Percentiles rank a stretch among this genome's conserved stretches.
Conservation (phyloP, 139 green algal species). For the Coccomyxa sp. region DNA sequence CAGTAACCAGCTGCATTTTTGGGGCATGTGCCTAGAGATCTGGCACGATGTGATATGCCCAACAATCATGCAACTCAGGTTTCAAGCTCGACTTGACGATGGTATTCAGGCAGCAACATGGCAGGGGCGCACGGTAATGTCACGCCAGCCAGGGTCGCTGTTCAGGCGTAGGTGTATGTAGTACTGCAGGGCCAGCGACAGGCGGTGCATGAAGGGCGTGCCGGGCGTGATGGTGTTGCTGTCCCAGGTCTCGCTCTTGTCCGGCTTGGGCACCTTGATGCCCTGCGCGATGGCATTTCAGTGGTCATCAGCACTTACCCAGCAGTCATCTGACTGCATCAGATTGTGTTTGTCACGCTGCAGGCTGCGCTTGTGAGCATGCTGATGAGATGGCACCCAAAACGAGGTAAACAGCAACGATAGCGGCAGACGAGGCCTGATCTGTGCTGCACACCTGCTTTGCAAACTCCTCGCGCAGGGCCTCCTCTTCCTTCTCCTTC, state of each 20-base stretch:
- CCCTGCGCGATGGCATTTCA: conserved; percentile 3
- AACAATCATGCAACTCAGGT: too few species aligned
- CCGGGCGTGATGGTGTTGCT: conserved; percentile 98
- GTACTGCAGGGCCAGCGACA: conserved; percentile 94
- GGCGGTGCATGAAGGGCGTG: conserved; percentile 96
- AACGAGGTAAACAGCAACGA: too few species aligned
- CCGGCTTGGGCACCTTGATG: conserved; percentile 68
- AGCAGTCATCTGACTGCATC: not conserved
- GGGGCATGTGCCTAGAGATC: too few species aligned
- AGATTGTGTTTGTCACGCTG: not conserved
- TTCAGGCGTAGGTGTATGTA: conserved; percentile 94
- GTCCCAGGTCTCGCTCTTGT: conserved; percentile 79
- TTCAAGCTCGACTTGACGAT: too few species aligned
- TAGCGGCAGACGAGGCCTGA: too few species aligned
- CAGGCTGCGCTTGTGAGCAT: too few species aligned
- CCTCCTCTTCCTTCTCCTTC: conserved; percentile 80
- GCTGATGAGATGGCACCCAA: too few species aligned
- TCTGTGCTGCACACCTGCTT: conserved; percentile 36
- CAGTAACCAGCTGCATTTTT: too few species aligned
- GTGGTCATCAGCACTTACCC: not conserved
- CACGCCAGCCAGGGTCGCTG: conserved; percentile 81
- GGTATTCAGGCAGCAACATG: too few species aligned
- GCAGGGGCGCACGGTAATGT: not conserved
- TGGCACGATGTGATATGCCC: too few species aligned
- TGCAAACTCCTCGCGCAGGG: conserved; percentile 83